phyloP scores from a whole-genome alignment of 2,329 filamentous ascomycete species.

The Trichoderma oligosporum region DNA sequence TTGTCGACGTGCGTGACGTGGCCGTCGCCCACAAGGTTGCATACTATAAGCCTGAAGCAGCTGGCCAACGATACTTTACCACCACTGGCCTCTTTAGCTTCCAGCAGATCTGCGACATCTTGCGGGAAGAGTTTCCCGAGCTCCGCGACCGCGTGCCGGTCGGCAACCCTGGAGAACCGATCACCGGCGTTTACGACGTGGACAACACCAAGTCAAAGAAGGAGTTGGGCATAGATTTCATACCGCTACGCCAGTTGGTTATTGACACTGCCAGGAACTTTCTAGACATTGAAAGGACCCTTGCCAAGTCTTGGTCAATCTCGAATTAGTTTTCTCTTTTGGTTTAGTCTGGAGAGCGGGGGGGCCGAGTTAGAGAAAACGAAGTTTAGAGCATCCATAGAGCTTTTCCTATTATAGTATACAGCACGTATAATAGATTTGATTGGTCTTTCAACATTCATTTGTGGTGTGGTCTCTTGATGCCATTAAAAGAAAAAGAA shows the following conservation, averaged over 20 bases:
- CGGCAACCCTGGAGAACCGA: constrained; percentile 6
- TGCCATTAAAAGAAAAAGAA: no score
- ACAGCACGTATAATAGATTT: not conserved
- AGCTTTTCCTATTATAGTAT: not conserved
- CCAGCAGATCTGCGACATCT: constrained; percentile 43
- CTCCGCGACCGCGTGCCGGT: constrained; percentile 45
- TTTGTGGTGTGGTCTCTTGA: no score
- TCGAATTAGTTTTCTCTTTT: not conserved
- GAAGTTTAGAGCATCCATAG: not conserved
- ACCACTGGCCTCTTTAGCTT: constrained; percentile 25
- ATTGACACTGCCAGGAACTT: constrained; percentile 13
- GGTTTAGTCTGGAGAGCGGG: not conserved
- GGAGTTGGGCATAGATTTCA: constrained; percentile 14
- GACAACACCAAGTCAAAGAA: constrained; percentile 1
- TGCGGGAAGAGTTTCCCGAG: constrained; percentile 49
- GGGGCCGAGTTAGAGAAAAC: not conserved
- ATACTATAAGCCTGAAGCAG: constrained; percentile 20
- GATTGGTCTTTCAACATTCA: not conserved
- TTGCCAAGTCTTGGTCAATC: not conserved
- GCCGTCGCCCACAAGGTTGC: constrained; percentile 29
- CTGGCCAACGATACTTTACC: constrained; percentile 29
- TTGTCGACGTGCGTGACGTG: constrained; percentile 31
- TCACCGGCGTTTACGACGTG: constrained; percentile 4
- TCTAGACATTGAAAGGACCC: not conserved
- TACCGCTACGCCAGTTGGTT: not conserved